These are phyloP conservation scores for Calophaca sinica DNA, from an alignment of 306 rosid species.

Conservation along the genomic window DNA sequence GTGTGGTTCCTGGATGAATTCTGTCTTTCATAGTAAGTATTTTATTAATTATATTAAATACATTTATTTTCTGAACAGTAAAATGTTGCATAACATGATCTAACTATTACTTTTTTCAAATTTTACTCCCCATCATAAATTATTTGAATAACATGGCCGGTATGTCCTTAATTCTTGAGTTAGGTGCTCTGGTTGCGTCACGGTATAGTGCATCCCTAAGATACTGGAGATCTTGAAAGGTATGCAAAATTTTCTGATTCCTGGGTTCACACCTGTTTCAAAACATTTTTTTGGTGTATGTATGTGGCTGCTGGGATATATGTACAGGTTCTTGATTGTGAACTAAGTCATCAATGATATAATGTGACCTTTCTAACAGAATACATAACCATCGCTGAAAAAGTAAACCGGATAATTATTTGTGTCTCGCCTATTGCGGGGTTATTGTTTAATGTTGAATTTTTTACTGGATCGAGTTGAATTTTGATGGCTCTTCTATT, in stretches of 20 bases:
- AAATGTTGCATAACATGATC: conserved; percentile 20
- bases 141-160: conserved; percentile 49
- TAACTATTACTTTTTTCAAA: conserved; percentile 16
- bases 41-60: conserved; percentile 19
- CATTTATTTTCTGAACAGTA: conserved; percentile 7
- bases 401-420: conserved; percentile 4
- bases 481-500: conserved; percentile 9
- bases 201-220: conserved; percentile 48
- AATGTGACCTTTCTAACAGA: not conserved
- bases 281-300: not conserved
- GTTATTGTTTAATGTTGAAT: not conserved
- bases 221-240: conserved; percentile 65
- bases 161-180: conserved; percentile 46
- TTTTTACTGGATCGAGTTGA: not conserved
- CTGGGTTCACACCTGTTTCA: not conserved
- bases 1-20: conserved; percentile 52
- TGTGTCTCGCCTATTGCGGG: not conserved
- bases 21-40: conserved; percentile 53
- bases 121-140: conserved; percentile 38
- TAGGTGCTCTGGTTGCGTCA: conserved; percentile 57
- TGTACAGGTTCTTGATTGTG: conserved; percentile 18
- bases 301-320: conserved; percentile 9
- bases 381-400: conserved; percentile 14
- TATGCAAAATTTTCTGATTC: conserved; percentile 30
- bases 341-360: conserved; percentile 24